phyloP scores from a whole-genome alignment of 2,329 filamentous ascomycete species.

The Aspergillus viridinutans region DNA sequence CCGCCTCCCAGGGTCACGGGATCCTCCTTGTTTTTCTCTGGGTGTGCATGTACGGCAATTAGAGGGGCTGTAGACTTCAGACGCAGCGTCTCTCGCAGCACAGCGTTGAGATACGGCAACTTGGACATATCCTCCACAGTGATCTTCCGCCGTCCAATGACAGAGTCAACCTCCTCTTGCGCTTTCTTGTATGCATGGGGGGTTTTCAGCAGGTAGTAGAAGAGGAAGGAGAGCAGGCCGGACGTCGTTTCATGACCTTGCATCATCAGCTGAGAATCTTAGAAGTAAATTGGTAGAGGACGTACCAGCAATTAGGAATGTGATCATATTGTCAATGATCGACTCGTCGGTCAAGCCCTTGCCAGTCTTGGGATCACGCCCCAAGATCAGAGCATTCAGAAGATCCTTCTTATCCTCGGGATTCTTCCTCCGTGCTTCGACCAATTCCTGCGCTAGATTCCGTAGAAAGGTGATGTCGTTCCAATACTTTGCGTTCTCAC shows the following conservation, averaged over 20 bases:
- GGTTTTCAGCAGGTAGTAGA: conserved; percentile 61
- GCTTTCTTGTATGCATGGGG: conserved; percentile 59
- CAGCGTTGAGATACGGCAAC: conserved; percentile 61
- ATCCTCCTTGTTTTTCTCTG: conserved; percentile 38
- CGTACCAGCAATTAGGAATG: conserved; percentile 62
- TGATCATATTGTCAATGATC: conserved; percentile 68
- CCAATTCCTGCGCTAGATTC: conserved; percentile 55
- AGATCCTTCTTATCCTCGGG: conserved; percentile 61
- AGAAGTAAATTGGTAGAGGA: background rate
- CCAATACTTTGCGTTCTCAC: conserved; percentile 30
- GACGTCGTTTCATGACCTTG: conserved; percentile 67
- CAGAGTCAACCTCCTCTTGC: conserved; percentile 63
- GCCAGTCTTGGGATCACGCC: conserved; percentile 63
- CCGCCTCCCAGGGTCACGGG: conserved; percentile 52
- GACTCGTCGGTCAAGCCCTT: conserved; percentile 58
- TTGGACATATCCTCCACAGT: conserved; percentile 59
- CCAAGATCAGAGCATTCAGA: conserved; percentile 65
- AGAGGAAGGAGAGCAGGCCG: conserved; percentile 61
- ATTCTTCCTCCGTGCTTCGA: conserved; percentile 55
- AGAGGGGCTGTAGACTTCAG: conserved; percentile 55
- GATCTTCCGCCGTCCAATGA: conserved; percentile 57
- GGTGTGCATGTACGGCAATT: conserved; percentile 49
- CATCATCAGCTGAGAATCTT: background rate
- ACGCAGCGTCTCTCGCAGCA: conserved; percentile 63
- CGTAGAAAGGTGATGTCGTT: conserved; percentile 44